Percentiles rank a stretch among this genome's conserved stretches.
These are phyloP conservation scores for Stemphylium vesicarium DNA, from an alignment of 2,329 filamentous ascomycete species.

Conservation along the genomic window DNA sequence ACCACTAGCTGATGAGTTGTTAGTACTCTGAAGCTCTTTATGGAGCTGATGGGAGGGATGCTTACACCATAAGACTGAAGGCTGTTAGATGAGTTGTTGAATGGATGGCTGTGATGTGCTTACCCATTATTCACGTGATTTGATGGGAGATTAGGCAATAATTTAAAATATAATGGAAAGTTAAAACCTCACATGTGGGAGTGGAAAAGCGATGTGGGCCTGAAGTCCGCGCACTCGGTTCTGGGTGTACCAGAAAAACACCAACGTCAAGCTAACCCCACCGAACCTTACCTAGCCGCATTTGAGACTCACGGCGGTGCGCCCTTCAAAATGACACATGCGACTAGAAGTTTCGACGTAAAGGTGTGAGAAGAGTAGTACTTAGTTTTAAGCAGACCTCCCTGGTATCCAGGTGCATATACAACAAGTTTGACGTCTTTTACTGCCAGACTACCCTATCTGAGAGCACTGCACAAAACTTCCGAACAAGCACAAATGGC, in stretches of 20 bases:
- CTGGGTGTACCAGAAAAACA: background rate
- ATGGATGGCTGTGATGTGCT: background rate
- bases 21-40: background rate
- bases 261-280: background rate
- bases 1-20: conserved; percentile 59
- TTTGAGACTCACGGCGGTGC: background rate
- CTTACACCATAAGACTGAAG: background rate
- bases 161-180: background rate
- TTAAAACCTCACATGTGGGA: no score
- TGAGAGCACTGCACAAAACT: background rate
- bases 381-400: background rate
- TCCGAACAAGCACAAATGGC: background rate
- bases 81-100: background rate
- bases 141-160: background rate
- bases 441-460: no score
- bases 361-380: background rate
- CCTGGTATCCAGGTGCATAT: background rate
- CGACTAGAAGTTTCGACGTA: background rate
- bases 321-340: background rate
- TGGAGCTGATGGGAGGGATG: background rate
- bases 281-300: background rate
- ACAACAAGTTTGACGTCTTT: background rate
- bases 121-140: conserved; percentile 4
- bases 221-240: no score
- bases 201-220: no score